Base-by-base conservation (phyloP, 2,329 filamentous ascomycete genomes). In the Pseudogymnoascus sp. region DNA sequence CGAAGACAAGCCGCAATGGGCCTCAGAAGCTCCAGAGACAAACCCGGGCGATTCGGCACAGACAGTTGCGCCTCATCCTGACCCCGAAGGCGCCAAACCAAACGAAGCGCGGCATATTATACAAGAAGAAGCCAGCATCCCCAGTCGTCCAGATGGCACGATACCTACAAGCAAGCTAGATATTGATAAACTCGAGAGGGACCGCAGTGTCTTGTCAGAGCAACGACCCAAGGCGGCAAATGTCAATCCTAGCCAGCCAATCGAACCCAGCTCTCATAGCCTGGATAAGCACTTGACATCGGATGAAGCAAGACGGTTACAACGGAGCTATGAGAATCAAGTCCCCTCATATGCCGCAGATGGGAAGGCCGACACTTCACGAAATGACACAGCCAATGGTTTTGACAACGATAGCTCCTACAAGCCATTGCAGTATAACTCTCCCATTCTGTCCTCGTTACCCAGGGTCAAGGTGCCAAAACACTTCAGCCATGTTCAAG, bases 351-450 rank as follows among this genome's bases (percentile, higher is more conserved):
- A 75, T 37, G 73, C 78, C 11, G 79, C 80, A 25, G 78, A 80
- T 60, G 73, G 77, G 21, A 66, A 67, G 1, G 63, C 66, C 18
- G 65, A 69, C 1, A 33, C 25, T 7, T 12, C 25, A 31, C 47
- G 28, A 18, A 56, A 18, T 33, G 65, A 67, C 40, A 69, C 59
- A 50, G 72, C 64, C 65, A 44, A 38, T 25, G 40, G 40, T 6
- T 56, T 73, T 37, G 81, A 81, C 66, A 75, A 80, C 64, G 84
- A 86, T 70, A 80, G 81, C 10, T 86, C 84, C 71, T 83, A 82
- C 67, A 73, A 77, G 21, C 79, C 79, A 53, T 78, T 82, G 5
- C 75, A 74, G 21, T 74, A 77, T 59, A 75, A 75, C 7, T 77
- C 78, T 31, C 74, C 79, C 4, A 76, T 79, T 3, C 66, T 80